A percentile compares a stretch with the other conserved stretches of the same genome.
These are phyloP conservation scores for Rheum nobile DNA, from an alignment of 148 eudicot species.

Conservation along the genomic window DNA sequence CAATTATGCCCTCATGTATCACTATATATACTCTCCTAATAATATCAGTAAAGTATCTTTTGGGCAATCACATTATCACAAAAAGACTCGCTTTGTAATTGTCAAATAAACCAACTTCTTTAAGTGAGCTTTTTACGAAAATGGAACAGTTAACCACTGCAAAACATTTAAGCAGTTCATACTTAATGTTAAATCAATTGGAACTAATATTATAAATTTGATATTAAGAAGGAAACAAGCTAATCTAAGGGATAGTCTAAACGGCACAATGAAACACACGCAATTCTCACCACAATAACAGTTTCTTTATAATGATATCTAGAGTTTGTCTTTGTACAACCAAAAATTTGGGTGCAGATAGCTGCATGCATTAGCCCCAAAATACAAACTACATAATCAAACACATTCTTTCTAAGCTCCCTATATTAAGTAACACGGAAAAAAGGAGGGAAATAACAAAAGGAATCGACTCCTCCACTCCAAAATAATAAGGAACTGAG, in stretches of 20 bases:
- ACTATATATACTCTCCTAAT: too few species aligned
- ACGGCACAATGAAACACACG: background rate
- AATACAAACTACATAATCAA: background rate
- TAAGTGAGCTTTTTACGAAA: too few species aligned
- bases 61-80: too few species aligned
- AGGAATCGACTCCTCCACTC: background rate
- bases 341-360: background rate
- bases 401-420: constrained; percentile 9
- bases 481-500: constrained; percentile 5
- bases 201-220: background rate
- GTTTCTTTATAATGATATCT: constrained; percentile 12
- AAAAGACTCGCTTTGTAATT: too few species aligned
- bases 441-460: constrained; percentile 11
- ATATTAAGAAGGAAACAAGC: background rate
- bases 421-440: background rate
- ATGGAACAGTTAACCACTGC: too few species aligned
- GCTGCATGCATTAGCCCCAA: constrained; percentile 8
- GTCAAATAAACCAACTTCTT: too few species aligned
- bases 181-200: background rate
- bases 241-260: background rate
- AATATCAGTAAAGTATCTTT: too few species aligned
- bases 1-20: too few species aligned
- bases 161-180: too few species aligned
- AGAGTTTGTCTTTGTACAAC: constrained; percentile 19
- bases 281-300: constrained; percentile 13